A percentile compares a stretch with the other conserved stretches of the same genome.
Conservation (phyloP, 2,329 filamentous ascomycete genomes). For the Pseudopyricularia javanii region DNA sequence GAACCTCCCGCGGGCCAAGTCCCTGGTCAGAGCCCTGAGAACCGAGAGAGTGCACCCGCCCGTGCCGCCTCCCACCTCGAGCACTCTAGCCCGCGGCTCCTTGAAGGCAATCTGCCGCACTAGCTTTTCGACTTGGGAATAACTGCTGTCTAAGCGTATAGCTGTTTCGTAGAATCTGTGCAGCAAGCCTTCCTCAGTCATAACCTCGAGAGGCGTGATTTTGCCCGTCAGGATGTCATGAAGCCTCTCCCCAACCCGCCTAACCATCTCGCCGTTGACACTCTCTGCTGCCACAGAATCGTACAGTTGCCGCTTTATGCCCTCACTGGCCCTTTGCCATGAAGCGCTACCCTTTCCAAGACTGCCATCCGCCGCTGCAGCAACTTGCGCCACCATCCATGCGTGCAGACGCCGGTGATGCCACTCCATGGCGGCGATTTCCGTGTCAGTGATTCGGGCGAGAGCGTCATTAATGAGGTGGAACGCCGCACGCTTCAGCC, state of each 20-base stretch:
- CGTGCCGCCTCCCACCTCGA: conserved; percentile 24
- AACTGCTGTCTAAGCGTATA: not conserved
- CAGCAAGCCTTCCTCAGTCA: conserved; percentile 6
- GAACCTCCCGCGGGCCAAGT: not conserved
- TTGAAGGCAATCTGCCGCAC: not conserved
- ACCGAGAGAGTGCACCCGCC: conserved; percentile 14
- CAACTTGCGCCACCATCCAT: not conserved
- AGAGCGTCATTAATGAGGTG: conserved; percentile 1
- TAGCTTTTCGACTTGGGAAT: not conserved
- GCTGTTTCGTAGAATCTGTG: conserved; percentile 4
- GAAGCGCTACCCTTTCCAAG: no score
- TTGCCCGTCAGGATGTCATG: conserved; percentile 2
- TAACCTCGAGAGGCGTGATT: conserved; percentile 3
- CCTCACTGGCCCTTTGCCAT: not conserved
- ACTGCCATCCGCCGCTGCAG: not conserved
- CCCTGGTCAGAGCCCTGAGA: conserved; percentile 6
- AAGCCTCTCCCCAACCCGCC: conserved; percentile 3
- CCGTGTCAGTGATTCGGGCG: not conserved
- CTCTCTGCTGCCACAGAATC: not conserved
- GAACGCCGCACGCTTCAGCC: not conserved
- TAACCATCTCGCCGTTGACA: conserved; percentile 4
- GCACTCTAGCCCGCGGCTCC: conserved; percentile 11
- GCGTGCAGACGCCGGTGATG: not conserved
- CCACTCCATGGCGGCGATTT: not conserved
- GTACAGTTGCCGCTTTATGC: not conserved